These are phyloP conservation scores for Colletotrichum brevisporum DNA, from an alignment of 2,329 filamentous ascomycete genomes.

Conservation along the genomic window DNA sequence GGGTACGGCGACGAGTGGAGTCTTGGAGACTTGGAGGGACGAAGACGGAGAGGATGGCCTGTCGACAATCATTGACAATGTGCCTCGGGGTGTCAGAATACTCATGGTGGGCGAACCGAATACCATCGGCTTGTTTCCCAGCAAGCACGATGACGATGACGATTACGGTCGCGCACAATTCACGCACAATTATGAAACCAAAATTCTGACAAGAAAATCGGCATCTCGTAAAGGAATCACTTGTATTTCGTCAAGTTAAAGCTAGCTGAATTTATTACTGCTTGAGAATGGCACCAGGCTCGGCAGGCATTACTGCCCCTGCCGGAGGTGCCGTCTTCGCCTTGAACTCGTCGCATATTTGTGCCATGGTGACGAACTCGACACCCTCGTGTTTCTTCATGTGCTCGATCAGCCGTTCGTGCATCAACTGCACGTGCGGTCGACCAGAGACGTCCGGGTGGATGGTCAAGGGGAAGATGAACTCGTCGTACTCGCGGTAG, in stretches of 20 bases:
- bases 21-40: not conserved
- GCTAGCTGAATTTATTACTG: constrained; percentile 43
- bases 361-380: constrained; percentile 78
- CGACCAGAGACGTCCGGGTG: constrained; percentile 81
- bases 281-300: constrained; percentile 66
- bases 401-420: constrained; percentile 78
- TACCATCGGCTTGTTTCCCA: too few relatives aligned
- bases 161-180: too few relatives aligned
- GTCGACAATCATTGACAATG: not conserved
- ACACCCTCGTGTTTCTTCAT: constrained; percentile 74
- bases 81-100: not conserved
- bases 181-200: too few relatives aligned
- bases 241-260: not conserved
- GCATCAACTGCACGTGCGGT: constrained; percentile 81
- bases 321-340: constrained; percentile 69
- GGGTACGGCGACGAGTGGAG: not conserved
- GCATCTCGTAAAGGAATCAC: not conserved
- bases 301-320: constrained; percentile 73
- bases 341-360: constrained; percentile 83
- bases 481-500: constrained; percentile 82
- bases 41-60: not conserved
- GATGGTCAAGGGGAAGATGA: constrained; percentile 83
- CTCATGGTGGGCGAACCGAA: not conserved
- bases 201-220: too few relatives aligned
- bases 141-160: too few relatives aligned